phyloP scores from a whole-genome alignment of 345 rosid genomes.

The Arabidopsis suecica region DNA sequence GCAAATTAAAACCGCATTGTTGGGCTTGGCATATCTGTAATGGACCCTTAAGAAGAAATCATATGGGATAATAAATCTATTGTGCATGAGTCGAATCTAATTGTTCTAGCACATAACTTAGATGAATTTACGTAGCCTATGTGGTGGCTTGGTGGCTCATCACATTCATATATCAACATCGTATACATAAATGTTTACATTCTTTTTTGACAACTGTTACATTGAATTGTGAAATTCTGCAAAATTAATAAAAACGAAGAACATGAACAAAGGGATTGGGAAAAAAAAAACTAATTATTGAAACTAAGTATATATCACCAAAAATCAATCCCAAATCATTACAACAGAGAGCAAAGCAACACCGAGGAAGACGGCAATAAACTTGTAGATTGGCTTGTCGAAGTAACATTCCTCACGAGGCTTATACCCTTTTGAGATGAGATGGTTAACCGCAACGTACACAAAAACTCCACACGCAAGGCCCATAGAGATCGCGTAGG shows the following conservation, averaged over 20 bases:
- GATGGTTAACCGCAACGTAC: constrained; percentile 83
- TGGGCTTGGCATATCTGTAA: constrained; percentile 31
- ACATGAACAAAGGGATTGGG: background rate
- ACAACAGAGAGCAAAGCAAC: constrained; percentile 72
- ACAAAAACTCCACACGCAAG: constrained; percentile 87
- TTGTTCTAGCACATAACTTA: background rate
- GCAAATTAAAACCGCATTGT: constrained; percentile 9
- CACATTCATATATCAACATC: background rate
- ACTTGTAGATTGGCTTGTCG: constrained; percentile 73
- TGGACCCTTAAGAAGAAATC: background rate
- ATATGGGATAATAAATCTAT: background rate
- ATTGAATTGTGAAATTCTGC: background rate
- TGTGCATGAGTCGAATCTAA: background rate
- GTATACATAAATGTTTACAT: background rate
- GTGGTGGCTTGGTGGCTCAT: background rate
- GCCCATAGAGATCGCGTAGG: constrained; percentile 79
- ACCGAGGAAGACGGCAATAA: constrained; percentile 73
- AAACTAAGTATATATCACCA: constrained; percentile 10
- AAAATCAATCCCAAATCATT: constrained; percentile 76
- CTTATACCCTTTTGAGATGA: constrained; percentile 76
- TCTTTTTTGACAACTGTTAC: background rate
- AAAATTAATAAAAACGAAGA: background rate
- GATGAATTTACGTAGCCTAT: no score
- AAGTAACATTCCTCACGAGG: constrained; percentile 57
- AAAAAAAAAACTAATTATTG: background rate